Evolutionary conservation across 2,329 filamentous ascomycete species (phyloP).

Genomic region (Alternaria sp.): DNA sequence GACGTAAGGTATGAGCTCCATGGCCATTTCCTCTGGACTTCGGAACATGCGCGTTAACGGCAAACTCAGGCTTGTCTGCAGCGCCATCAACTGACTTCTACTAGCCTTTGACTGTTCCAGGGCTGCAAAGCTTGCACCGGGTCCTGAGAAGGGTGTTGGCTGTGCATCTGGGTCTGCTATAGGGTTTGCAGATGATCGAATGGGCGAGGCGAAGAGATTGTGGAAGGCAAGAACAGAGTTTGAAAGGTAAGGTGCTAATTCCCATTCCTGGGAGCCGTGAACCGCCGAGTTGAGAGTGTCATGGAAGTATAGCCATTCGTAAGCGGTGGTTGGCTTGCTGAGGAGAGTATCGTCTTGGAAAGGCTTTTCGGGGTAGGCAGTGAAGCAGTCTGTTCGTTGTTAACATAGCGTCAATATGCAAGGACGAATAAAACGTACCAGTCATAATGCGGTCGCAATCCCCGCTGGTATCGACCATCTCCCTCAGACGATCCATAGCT

Average conservation of each 20-base stretch:
- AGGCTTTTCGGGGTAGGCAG: conserved; percentile 82
- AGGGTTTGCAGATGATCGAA: conserved; percentile 55
- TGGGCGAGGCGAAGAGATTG: conserved; percentile 79
- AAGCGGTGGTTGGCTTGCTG: conserved; percentile 83
- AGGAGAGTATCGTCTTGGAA: conserved; percentile 94
- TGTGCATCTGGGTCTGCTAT: conserved; percentile 51
- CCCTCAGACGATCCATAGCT: conserved; percentile 73
- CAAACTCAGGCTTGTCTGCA: conserved; percentile 77
- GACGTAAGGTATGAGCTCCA: conserved; percentile 85
- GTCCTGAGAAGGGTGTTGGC: conserved; percentile 78
- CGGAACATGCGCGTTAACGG: conserved; percentile 79
- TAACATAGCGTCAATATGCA: conserved; percentile 10
- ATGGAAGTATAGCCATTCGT: conserved; percentile 96
- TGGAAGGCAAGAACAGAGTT: conserved; percentile 91
- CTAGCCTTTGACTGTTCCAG: conserved; percentile 83
- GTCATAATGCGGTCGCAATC: conserved; percentile 80
- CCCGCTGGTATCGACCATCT: conserved; percentile 81
- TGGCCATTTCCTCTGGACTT: conserved; percentile 77
- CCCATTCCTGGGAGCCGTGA: conserved; percentile 89
- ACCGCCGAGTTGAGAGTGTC: conserved; percentile 81
- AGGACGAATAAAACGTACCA: conserved; percentile 42
- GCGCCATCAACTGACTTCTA: conserved; percentile 72
- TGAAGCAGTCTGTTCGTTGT: conserved; percentile 71
- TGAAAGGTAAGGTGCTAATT: conserved; percentile 84
- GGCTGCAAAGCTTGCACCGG: conserved; percentile 81